Evolutionary conservation across 129 eudicot genomes (phyloP).

Genomic region (Ambrosia trifida): DNA sequence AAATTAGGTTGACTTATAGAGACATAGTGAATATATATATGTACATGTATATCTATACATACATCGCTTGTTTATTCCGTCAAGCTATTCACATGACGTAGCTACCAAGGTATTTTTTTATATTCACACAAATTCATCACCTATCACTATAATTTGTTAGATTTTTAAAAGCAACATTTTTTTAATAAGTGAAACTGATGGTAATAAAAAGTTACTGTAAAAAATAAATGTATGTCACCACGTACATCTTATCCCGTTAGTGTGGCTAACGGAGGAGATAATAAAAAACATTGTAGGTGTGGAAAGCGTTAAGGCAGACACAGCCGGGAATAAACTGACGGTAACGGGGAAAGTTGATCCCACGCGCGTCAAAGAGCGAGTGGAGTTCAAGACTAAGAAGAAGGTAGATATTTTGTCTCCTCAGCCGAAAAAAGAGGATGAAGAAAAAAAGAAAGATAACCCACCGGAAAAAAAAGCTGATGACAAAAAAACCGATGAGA

Average conservation of each 20-base stretch:
- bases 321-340: constrained; percentile 43
- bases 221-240: constrained; percentile 5
- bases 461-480: constrained; percentile 38
- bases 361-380: constrained; percentile 50
- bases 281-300: constrained; percentile 45
- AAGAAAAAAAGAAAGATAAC: constrained; percentile 7
- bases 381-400: constrained; percentile 62
- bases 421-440: constrained; percentile 38
- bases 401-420: constrained; percentile 69
- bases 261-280: constrained; percentile 6
- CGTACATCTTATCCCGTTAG: constrained; percentile 20
- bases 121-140: background rate
- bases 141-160: too few species aligned
- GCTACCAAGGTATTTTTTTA: constrained; percentile 9
- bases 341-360: constrained; percentile 72
- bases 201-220: too few species aligned
- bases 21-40: background rate
- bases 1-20: background rate
- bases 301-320: constrained; percentile 49
- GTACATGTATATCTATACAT: too few species aligned
- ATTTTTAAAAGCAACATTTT: too few species aligned
- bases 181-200: too few species aligned
- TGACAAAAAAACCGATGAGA: constrained; percentile 37
- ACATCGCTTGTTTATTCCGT: constrained; percentile 29
- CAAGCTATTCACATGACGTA: constrained; percentile 25